A percentile compares a stretch with the other conserved stretches of the same genome.
Evolutionary conservation across 345 rosid species (phyloP).

Genomic region (Moricandia moricandioides): DNA sequence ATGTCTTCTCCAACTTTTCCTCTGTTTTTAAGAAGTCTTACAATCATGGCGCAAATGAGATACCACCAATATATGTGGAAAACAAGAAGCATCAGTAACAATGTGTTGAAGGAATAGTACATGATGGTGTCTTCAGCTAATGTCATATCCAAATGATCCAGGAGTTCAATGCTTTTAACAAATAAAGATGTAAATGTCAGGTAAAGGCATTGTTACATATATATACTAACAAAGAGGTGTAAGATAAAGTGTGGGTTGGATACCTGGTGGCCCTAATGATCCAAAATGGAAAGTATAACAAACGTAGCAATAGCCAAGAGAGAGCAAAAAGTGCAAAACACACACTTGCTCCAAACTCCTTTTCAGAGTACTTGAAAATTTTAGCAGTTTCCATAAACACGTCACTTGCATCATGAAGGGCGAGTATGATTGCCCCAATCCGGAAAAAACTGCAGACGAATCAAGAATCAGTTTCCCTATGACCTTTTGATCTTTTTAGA

Average conservation of each 20-base stretch:
- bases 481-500: background rate
- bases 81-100: slow-evolving; percentile 78
- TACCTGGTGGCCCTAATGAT: slow-evolving; percentile 76
- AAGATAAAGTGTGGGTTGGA: background rate
- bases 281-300: slow-evolving; percentile 93
- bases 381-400: slow-evolving; percentile 91
- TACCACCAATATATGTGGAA: slow-evolving; percentile 99
- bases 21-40: slow-evolving; percentile 72
- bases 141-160: slow-evolving; percentile 51
- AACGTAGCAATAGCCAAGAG: slow-evolving; percentile 82
- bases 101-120: slow-evolving; percentile 81
- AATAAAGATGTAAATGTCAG: slow-evolving; percentile 4
- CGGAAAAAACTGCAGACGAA: slow-evolving; percentile 63
- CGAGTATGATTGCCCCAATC: slow-evolving; percentile 73
- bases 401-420: slow-evolving; percentile 92
- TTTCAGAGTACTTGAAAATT: slow-evolving; percentile 79
- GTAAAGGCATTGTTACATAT: background rate
- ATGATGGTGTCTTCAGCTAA: slow-evolving; percentile 34
- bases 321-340: slow-evolving; percentile 84
- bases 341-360: slow-evolving; percentile 85
- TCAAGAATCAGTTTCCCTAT: background rate
- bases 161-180: slow-evolving; percentile 53
- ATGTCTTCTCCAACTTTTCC: slow-evolving; percentile 96
- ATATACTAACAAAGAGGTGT: background rate
- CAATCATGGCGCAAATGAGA: slow-evolving; percentile 84